A percentile compares a stretch with the other conserved stretches of the same genome.
Conservation (phyloP, 176 grass and related monocot genomes). For the Aegilops speltoides region DNA sequence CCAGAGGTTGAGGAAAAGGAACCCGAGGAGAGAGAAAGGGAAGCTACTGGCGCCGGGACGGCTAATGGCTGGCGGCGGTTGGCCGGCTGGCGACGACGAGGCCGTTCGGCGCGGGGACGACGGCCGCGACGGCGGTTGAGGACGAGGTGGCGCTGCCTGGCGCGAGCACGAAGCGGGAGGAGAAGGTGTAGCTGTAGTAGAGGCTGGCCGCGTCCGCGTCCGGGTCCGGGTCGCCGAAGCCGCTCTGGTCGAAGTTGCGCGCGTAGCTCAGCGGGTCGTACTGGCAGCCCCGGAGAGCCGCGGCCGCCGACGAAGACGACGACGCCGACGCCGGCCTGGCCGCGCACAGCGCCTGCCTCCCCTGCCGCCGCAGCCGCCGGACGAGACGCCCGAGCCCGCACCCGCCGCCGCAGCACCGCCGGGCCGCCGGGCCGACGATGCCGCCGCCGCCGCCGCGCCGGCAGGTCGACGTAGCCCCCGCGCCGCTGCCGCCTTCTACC, state of each 20-base stretch:
- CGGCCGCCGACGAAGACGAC: background rate
- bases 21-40: background rate
- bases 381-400: constrained; percentile 49
- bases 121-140: background rate
- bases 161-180: constrained; percentile 68
- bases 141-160: background rate
- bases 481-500: constrained; percentile 23
- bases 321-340: background rate
- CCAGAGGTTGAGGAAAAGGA: constrained; percentile 3
- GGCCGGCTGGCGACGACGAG: background rate
- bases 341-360: constrained; percentile 31
- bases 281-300: constrained; percentile 33
- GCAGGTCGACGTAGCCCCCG: background rate
- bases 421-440: background rate
- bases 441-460: background rate
- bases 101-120: background rate
- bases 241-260: constrained; percentile 72
- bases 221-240: constrained; percentile 16
- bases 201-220: constrained; percentile 36
- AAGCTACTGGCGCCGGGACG: no score
- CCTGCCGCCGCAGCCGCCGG: constrained; percentile 60
- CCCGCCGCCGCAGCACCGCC: constrained; percentile 25
- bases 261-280: constrained; percentile 89
- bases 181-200: constrained; percentile 70
- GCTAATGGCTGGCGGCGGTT: constrained; percentile 5